phyloP scores from a whole-genome alignment of 164 flowering plant genomes.

The Houttuynia cordata region DNA sequence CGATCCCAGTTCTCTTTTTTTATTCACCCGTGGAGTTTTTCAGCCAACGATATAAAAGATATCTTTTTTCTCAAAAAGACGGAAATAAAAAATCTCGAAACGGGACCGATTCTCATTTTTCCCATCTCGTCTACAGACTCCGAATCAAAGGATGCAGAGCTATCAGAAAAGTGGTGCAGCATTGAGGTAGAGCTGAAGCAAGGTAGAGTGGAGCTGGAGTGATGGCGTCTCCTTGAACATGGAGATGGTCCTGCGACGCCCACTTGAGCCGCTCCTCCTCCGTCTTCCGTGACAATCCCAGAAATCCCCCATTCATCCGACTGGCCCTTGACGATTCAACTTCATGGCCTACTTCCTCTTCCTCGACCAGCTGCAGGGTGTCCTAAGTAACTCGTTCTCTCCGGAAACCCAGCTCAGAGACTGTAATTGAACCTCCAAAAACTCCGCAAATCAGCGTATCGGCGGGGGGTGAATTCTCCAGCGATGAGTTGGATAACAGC shows the following conservation, averaged over 20 bases:
- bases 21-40: too few relatives aligned
- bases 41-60: too few relatives aligned
- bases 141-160: too few relatives aligned
- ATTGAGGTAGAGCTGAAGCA: too few relatives aligned
- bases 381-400: neutral
- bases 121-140: too few relatives aligned
- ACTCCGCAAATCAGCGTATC: slow-evolving; percentile 1
- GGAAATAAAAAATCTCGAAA: too few relatives aligned
- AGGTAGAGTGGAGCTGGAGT: neutral
- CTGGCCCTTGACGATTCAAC: slow-evolving; percentile 11
- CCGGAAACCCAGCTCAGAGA: slow-evolving; percentile 1
- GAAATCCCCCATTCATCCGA: slow-evolving; percentile 11
- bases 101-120: too few relatives aligned
- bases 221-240: slow-evolving; percentile 30
- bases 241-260: slow-evolving; percentile 16
- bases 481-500: neutral
- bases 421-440: neutral
- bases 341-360: slow-evolving; percentile 7
- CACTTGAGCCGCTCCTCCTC: slow-evolving; percentile 4
- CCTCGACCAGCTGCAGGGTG: neutral
- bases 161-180: too few relatives aligned
- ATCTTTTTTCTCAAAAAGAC: too few relatives aligned
- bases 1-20: too few relatives aligned
- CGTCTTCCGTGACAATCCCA: slow-evolving; percentile 1
- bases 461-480: neutral